Percentiles rank a stretch among this genome's conserved stretches.
Evolutionary conservation across 2,329 filamentous ascomycete species (phyloP).

Genomic region (Spiromastix sp.): DNA sequence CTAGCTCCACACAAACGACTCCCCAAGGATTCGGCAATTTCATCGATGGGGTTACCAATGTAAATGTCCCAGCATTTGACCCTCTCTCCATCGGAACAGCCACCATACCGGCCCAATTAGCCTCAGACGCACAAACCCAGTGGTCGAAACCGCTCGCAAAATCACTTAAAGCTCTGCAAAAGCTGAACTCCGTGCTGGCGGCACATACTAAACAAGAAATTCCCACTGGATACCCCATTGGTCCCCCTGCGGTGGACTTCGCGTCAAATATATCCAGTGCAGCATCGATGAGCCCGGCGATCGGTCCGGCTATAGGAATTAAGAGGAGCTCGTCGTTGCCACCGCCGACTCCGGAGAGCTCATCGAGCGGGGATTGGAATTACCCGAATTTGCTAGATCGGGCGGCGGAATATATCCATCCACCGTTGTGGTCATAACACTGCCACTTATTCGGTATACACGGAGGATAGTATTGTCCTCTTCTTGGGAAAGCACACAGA

Average conservation of each 20-base stretch:
- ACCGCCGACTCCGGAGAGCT: constrained; percentile 38
- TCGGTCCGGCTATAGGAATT: not conserved
- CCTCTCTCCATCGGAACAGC: constrained; percentile 17
- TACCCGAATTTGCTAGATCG: constrained; percentile 36
- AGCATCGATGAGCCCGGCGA: not conserved
- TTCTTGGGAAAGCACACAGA: too few species aligned
- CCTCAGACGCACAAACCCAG: constrained; percentile 29
- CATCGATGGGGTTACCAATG: constrained; percentile 21
- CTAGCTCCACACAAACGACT: not conserved
- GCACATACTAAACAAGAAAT: constrained; percentile 15
- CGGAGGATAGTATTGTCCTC: too few species aligned
- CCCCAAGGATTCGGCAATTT: constrained; percentile 12
- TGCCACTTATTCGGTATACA: too few species aligned
- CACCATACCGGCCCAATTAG: constrained; percentile 19
- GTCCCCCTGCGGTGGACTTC: constrained; percentile 11
- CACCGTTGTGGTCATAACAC: constrained; percentile 31
- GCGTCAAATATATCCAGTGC: too few species aligned
- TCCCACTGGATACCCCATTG: constrained; percentile 11
- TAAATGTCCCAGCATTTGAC: constrained; percentile 16
- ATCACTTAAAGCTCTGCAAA: constrained; percentile 35
- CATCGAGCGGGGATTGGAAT: constrained; percentile 37
- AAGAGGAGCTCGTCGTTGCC: constrained; percentile 25
- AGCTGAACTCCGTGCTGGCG: constrained; percentile 34
- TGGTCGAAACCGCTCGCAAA: constrained; percentile 38
- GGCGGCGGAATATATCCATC: constrained; percentile 39